Base-by-base conservation (phyloP, 805 yeast genomes). In the Candida andamanensis region DNA sequence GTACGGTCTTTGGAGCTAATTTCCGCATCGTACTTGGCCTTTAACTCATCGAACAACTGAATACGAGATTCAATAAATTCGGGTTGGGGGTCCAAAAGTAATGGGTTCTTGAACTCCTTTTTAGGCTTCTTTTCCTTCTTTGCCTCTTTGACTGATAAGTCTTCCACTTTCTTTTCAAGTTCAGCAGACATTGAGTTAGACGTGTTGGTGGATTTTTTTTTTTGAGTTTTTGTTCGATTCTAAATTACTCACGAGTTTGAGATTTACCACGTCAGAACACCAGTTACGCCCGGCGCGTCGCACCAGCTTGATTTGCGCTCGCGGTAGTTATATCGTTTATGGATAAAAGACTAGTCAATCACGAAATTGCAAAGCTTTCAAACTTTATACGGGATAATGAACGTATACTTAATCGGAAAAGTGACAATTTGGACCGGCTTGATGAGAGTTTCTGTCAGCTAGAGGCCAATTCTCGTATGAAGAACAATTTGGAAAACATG, bases 21-120 rank as follows among this genome's bases (percentile, higher is more conserved):
- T 41, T 74, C 76, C 4, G 75, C 89, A 49, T 85, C 87, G 56
- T 82, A 77, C 63, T 80, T 75, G 35, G 76, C 77, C 67, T 83
- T 82, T 45, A 92, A 70, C 56, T 80, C 72, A 37, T 86, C 94
- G 53, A 89, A 92, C 41, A 89, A 56, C 49, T 72, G 63, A 54
- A 82, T 69, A 63, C 98, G 81, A 42, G 80, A 75, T 24, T 80
- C 86, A 49, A 92, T 73, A 55, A 82, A 92, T 42, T 63, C 78
- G n/a, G 96, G 95, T 56, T 78, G 79, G 17, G 95, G 95, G 36
- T 79, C 80, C 42, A 80, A 45, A 39, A 58, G 60, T 25, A 71
- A 56, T 44, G 65, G 44, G 56, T 57, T 52, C 18, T 40, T 26
- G 13, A 46, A 54, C n/a, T 24, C 60, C 56, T 54, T 67, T 58